Evolutionary conservation across 164 flowering plant genomes (phyloP).

Genomic region (Santalum album): DNA sequence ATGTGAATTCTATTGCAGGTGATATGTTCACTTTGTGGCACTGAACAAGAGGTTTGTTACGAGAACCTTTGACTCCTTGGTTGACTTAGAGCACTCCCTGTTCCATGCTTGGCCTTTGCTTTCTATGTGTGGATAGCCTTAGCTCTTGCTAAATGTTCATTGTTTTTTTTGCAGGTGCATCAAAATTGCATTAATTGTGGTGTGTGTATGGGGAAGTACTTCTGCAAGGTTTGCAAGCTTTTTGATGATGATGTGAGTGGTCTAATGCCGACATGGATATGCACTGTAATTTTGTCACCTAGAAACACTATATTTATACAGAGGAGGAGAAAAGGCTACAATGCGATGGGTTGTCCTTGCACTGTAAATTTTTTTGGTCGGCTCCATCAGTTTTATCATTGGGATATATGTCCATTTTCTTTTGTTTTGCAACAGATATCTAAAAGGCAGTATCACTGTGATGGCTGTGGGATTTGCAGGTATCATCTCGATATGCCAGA

Average conservation of each 20-base stretch:
- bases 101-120: too few species aligned
- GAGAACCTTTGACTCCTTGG: too few species aligned
- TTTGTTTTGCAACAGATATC: conserved; percentile 43
- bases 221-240: conserved; percentile 70
- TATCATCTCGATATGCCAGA: conserved; percentile 12
- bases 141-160: background rate
- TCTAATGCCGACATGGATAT: background rate
- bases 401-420: background rate
- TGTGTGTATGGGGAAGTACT: conserved; percentile 85
- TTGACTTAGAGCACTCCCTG: too few species aligned
- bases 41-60: conserved; percentile 73
- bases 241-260: conserved; percentile 88
- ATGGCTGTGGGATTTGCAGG: conserved; percentile 96
- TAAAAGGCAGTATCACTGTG: conserved; percentile 79
- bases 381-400: too few species aligned
- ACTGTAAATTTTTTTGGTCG: too few species aligned
- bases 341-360: background rate
- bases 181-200: conserved; percentile 80
- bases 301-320: too few species aligned
- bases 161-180: conserved; percentile 38
- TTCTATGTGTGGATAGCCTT: too few species aligned
- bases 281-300: background rate
- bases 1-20: conserved; percentile 34
- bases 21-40: conserved; percentile 76
- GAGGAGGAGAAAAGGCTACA: background rate